Conservation (phyloP, 345 rosid species). For the Aethionema arabicum region DNA sequence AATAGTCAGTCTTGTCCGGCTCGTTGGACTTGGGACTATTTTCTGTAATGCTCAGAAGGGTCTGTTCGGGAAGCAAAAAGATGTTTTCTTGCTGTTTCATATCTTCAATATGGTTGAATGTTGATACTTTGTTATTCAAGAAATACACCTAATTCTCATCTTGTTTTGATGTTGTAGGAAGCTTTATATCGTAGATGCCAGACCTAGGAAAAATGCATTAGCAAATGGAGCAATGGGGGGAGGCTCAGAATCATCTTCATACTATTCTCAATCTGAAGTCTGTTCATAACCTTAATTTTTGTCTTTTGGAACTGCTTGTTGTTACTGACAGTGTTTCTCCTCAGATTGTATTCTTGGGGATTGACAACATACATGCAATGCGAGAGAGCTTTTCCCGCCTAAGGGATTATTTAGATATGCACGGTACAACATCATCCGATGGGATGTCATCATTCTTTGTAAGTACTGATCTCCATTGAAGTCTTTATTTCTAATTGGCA, state of each 20-base stretch:
- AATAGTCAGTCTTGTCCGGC: constrained; percentile 17
- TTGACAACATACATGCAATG: constrained; percentile 99
- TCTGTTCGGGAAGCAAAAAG: constrained; percentile 5
- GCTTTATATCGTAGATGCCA: constrained; percentile 95
- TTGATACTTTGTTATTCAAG: constrained; percentile 1
- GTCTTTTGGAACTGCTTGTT: constrained; percentile 14
- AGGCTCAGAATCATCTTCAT: constrained; percentile 97
- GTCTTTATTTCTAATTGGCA: constrained; percentile 8
- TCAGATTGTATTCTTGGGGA: constrained; percentile 96
- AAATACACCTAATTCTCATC: constrained; percentile 3
- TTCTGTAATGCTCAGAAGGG: constrained; percentile 14
- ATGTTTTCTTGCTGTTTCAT: neutral
- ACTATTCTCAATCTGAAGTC: constrained; percentile 96
- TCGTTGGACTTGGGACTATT: constrained; percentile 14
- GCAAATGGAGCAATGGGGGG: constrained; percentile 99
- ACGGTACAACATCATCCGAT: constrained; percentile 93
- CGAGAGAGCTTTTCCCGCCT: constrained; percentile 96
- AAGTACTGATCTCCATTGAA: constrained; percentile 34
- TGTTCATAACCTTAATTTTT: constrained; percentile 34
- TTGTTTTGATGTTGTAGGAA: constrained; percentile 55
- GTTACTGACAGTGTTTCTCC: constrained; percentile 27
- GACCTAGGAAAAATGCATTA: constrained; percentile 97
- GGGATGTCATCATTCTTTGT: constrained; percentile 97
- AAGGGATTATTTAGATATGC: constrained; percentile 93
- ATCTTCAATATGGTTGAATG: constrained; percentile 21